Evolutionary conservation across 1,284 basidiomycete species (phyloP).

Genomic region (Apiotrichum mycotoxinovorans): DNA sequence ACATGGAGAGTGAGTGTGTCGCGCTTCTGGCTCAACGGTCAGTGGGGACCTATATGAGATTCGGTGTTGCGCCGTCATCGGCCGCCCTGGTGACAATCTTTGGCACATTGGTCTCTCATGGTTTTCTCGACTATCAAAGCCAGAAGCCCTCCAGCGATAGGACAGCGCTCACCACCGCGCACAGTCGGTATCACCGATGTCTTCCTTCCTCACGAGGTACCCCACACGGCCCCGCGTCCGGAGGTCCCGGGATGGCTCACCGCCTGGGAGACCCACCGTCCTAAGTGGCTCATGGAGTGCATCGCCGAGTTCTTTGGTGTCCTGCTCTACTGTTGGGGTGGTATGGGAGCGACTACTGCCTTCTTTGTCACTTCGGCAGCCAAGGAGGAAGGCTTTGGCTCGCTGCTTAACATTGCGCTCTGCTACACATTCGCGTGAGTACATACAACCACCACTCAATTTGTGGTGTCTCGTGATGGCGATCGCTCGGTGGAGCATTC

Average conservation of each 20-base stretch:
- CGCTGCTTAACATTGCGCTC: constrained; percentile 7
- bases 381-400: constrained; percentile 5
- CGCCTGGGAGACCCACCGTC: constrained; percentile 12
- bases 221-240: constrained; percentile 5
- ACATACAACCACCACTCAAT: not conserved
- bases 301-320: constrained; percentile 13
- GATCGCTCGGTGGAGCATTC: too few species aligned
- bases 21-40: too few species aligned
- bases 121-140: not conserved
- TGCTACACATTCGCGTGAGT: constrained; percentile 10
- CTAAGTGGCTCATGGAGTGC: constrained; percentile 13
- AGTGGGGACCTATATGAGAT: too few species aligned
- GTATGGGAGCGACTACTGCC: constrained; percentile 9
- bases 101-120: too few species aligned
- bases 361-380: not conserved
- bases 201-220: constrained; percentile 9
- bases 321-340: constrained; percentile 16
- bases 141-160: not conserved
- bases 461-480: not conserved
- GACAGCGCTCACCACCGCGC: not conserved
- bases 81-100: too few species aligned
- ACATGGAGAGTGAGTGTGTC: constrained; percentile 14
- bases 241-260: constrained; percentile 9
- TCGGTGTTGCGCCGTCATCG: too few species aligned
- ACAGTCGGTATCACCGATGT: constrained; percentile 16